Evolutionary conservation across 148 eudicot species (phyloP).

Genomic region (Rhododendron ovatum): DNA sequence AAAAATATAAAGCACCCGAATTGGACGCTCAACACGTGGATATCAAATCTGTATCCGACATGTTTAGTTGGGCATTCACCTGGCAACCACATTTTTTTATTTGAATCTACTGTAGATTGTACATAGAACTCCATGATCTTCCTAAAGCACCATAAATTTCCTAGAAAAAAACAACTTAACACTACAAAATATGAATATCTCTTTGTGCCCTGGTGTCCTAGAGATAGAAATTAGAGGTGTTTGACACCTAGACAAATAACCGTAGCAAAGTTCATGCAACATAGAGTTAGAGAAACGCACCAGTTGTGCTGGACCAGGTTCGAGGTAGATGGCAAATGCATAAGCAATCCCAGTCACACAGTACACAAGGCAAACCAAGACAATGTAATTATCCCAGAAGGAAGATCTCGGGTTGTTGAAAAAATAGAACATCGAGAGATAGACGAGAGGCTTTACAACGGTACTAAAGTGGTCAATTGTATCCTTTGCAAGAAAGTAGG

Average conservation of each 20-base stretch:
- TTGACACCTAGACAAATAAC: neutral
- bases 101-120: neutral
- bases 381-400: slow-evolving; percentile 47
- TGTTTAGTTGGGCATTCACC: neutral
- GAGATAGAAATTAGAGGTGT: neutral
- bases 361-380: slow-evolving; percentile 63
- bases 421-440: slow-evolving; percentile 78
- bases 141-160: neutral
- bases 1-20: neutral
- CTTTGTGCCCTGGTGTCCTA: neutral
- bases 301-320: slow-evolving; percentile 70
- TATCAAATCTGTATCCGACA: neutral
- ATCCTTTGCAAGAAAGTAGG: slow-evolving; percentile 71
- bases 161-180: neutral
- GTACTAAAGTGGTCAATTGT: slow-evolving; percentile 58
- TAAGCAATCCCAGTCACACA: slow-evolving; percentile 72
- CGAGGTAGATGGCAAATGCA: slow-evolving; percentile 55
- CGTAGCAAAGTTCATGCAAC: neutral
- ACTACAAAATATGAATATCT: neutral
- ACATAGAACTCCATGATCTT: neutral
- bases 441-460: slow-evolving; percentile 56
- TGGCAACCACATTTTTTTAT: neutral
- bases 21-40: neutral
- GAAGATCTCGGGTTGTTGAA: slow-evolving; percentile 81
- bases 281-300: slow-evolving; percentile 21